Percentiles rank a stretch among this genome's conserved stretches.
phyloP scores from a whole-genome alignment of 1,139 yeast genomes.

The Kazachstania sp. region DNA sequence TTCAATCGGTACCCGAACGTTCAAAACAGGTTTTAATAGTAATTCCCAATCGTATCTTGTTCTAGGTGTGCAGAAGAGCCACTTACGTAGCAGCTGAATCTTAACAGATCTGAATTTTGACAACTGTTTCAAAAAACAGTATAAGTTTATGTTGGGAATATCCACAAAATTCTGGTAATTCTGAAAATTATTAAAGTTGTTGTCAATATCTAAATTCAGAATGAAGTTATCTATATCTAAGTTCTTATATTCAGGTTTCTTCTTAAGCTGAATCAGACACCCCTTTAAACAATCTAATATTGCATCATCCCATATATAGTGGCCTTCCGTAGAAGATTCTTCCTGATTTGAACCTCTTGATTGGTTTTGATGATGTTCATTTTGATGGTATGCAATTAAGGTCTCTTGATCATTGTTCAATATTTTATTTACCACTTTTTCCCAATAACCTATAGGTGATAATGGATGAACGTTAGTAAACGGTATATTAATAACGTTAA shows the following conservation, averaged over 20 bases:
- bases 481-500: conserved; percentile 28
- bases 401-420: conserved; percentile 22
- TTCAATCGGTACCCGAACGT: conserved; percentile 29
- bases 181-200: conserved; percentile 22
- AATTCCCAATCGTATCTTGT: conserved; percentile 33
- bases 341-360: neutral
- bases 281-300: conserved; percentile 16
- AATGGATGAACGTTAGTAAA: conserved; percentile 29
- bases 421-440: conserved; percentile 12
- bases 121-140: conserved; percentile 30
- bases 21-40: conserved; percentile 30
- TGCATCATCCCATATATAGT: conserved; percentile 22
- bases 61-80: conserved; percentile 33
- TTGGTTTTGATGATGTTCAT: neutral
- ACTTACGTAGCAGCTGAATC: conserved; percentile 31
- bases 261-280: conserved; percentile 5
- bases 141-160: conserved; percentile 28
- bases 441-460: conserved; percentile 22
- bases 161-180: conserved; percentile 24
- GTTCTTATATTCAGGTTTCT: conserved; percentile 5
- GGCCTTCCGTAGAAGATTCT: neutral
- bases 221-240: conserved; percentile 10
- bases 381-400: conserved; percentile 11
- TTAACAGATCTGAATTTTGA: conserved; percentile 29
- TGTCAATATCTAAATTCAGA: conserved; percentile 12